Evolutionary conservation across 2,329 filamentous ascomycete species (phyloP).

Genomic region (Penicillium hesseltinei): DNA sequence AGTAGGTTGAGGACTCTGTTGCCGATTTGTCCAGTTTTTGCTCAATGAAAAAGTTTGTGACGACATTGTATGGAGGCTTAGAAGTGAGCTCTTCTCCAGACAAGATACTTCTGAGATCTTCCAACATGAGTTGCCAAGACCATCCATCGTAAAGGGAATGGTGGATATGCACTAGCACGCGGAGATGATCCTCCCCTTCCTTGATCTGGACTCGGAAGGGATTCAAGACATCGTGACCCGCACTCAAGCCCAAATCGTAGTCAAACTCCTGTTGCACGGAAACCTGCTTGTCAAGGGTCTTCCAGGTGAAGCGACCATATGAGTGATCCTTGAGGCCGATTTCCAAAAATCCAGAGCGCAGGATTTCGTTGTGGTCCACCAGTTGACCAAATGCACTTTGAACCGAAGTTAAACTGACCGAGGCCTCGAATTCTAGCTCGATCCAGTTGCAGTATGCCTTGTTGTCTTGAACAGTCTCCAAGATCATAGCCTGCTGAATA

Average conservation of each 20-base stretch:
- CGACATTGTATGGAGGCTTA: slow-evolving; percentile 60
- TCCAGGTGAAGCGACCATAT: slow-evolving; percentile 66
- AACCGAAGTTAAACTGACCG: slow-evolving; percentile 43
- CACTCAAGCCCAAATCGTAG: slow-evolving; percentile 39
- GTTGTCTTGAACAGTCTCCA: slow-evolving; percentile 63
- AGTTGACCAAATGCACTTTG: slow-evolving; percentile 52
- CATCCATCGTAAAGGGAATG: slow-evolving; percentile 92
- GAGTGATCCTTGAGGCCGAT: slow-evolving; percentile 44
- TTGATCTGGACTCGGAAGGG: slow-evolving; percentile 64
- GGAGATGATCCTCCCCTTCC: slow-evolving; percentile 18
- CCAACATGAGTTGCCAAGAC: slow-evolving; percentile 73
- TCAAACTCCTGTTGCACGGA: slow-evolving; percentile 45
- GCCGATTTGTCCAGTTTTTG: slow-evolving; percentile 30
- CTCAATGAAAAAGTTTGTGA: slow-evolving; percentile 54
- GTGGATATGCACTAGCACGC: slow-evolving; percentile 61
- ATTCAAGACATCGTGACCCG: slow-evolving; percentile 47
- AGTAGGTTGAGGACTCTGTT: slow-evolving; percentile 59
- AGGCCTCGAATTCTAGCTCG: slow-evolving; percentile 56
- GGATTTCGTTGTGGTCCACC: slow-evolving; percentile 59
- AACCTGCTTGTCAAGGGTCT: slow-evolving; percentile 44
- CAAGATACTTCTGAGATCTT: slow-evolving; percentile 62
- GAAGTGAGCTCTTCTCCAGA: slow-evolving; percentile 23
- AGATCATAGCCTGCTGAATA: slow-evolving; percentile 76
- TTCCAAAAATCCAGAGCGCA: slow-evolving; percentile 72
- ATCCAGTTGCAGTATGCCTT: slow-evolving; percentile 76